Evolutionary conservation across 2,329 filamentous ascomycete species (phyloP).

Genomic region (Aspergillus puulaauensis): DNA sequence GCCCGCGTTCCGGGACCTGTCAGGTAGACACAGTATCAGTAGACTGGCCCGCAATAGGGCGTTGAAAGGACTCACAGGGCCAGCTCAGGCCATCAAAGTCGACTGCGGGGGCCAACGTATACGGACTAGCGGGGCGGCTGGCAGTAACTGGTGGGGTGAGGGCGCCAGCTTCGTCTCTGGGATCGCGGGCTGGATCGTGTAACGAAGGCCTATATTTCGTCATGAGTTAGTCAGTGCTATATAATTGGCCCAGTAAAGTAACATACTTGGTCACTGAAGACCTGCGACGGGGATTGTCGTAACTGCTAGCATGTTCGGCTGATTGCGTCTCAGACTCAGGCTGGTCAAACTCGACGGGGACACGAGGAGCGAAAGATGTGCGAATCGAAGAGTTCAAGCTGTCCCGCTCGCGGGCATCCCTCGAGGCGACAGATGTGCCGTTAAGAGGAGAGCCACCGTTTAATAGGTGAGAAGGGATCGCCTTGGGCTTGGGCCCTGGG

Average conservation of each 20-base stretch:
- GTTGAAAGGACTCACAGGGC: conserved; percentile 45
- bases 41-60: background rate
- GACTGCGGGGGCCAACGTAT: conserved; percentile 50
- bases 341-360: conserved; percentile 31
- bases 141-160: conserved; percentile 52
- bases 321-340: conserved; percentile 18
- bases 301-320: conserved; percentile 15
- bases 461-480: conserved; percentile 56
- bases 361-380: conserved; percentile 52
- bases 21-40: conserved; percentile 9
- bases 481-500: conserved; percentile 48
- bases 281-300: conserved; percentile 18
- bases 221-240: background rate
- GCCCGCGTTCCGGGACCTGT: conserved; percentile 48
- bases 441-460: conserved; percentile 57
- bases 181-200: conserved; percentile 53
- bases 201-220: conserved; percentile 29
- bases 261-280: conserved; percentile 28
- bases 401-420: conserved; percentile 57
- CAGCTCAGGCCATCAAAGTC: conserved; percentile 54
- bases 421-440: conserved; percentile 42
- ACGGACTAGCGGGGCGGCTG: conserved; percentile 52
- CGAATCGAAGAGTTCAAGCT: conserved; percentile 59
- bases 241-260: background rate
- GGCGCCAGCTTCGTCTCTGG: conserved; percentile 51